phyloP scores from a whole-genome alignment of 179 eudicot genomes.

The Spinacia oleracea region DNA sequence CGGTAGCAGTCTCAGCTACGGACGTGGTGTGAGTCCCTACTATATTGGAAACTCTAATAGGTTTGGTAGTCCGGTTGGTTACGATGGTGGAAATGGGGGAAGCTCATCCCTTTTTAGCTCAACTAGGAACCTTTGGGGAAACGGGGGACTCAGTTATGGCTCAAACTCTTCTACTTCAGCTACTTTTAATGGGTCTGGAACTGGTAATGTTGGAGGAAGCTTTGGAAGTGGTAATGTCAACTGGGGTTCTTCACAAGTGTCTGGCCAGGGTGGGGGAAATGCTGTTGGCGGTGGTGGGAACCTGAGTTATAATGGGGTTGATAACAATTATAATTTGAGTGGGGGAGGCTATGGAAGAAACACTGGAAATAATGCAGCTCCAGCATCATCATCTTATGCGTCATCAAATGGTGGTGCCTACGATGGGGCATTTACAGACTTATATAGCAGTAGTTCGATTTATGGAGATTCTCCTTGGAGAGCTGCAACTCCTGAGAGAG shows the following conservation, averaged over 20 bases:
- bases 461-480: slow-evolving; percentile 75
- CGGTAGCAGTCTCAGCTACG: slow-evolving; percentile 47
- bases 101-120: slow-evolving; percentile 67
- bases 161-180: slow-evolving; percentile 52
- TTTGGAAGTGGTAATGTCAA: slow-evolving; percentile 50
- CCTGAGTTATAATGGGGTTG: slow-evolving; percentile 51
- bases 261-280: slow-evolving; percentile 52
- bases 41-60: slow-evolving; percentile 59
- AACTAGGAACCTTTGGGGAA: slow-evolving; percentile 69
- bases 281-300: slow-evolving; percentile 43
- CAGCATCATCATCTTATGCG: slow-evolving; percentile 45
- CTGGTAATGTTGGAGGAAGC: slow-evolving; percentile 41
- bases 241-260: slow-evolving; percentile 60
- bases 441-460: slow-evolving; percentile 55
- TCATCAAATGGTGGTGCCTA: slow-evolving; percentile 54
- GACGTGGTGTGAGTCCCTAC: slow-evolving; percentile 62
- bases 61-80: slow-evolving; percentile 49
- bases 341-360: slow-evolving; percentile 60
- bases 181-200: slow-evolving; percentile 52
- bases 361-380: slow-evolving; percentile 42
- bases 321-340: slow-evolving; percentile 48
- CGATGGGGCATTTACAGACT: slow-evolving; percentile 64
- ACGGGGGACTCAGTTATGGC: slow-evolving; percentile 55
- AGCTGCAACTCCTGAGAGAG: slow-evolving; percentile 58
- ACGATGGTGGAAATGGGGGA: slow-evolving; percentile 60